Percentiles rank a stretch among this genome's conserved stretches.
phyloP scores from a whole-genome alignment of 805 yeast species.

The Kregervanrija delftensis region DNA sequence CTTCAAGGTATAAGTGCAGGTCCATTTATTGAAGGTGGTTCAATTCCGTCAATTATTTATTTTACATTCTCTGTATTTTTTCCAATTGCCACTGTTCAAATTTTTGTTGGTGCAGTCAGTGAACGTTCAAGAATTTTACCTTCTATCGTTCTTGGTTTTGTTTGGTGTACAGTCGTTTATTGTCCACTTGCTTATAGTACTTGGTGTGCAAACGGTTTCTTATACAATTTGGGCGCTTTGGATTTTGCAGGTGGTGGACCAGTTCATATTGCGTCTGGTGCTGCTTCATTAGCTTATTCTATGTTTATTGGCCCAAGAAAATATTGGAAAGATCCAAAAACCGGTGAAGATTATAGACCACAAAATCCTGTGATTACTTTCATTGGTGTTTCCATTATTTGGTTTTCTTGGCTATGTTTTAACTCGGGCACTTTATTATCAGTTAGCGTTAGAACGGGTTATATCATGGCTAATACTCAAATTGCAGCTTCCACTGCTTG shows the following conservation, averaged over 20 bases:
- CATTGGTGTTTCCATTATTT: constrained; percentile 38
- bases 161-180: constrained; percentile 38
- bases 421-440: constrained; percentile 38
- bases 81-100: constrained; percentile 44
- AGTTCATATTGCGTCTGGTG: constrained; percentile 40
- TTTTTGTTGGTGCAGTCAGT: constrained; percentile 39
- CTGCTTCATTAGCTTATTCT: constrained; percentile 36
- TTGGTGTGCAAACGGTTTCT: constrained; percentile 42
- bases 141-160: constrained; percentile 31
- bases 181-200: constrained; percentile 41
- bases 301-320: constrained; percentile 36
- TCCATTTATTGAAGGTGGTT: constrained; percentile 37
- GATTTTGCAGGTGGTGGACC: constrained; percentile 48
- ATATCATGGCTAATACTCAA: constrained; percentile 42
- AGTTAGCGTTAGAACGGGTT: constrained; percentile 37
- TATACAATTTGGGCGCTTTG: constrained; percentile 34
- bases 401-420: constrained; percentile 46
- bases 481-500: constrained; percentile 45
- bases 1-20: constrained; percentile 31
- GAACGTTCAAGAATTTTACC: constrained; percentile 39
- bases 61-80: constrained; percentile 38
- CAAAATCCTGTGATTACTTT: constrained; percentile 32
- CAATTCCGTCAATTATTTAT: constrained; percentile 40
- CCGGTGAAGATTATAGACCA: constrained; percentile 26
- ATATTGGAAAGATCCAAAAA: constrained; percentile 25